These are phyloP conservation scores for Xylaria grammica DNA, from an alignment of 495 filamentous ascomycete species.

Conservation along the genomic window DNA sequence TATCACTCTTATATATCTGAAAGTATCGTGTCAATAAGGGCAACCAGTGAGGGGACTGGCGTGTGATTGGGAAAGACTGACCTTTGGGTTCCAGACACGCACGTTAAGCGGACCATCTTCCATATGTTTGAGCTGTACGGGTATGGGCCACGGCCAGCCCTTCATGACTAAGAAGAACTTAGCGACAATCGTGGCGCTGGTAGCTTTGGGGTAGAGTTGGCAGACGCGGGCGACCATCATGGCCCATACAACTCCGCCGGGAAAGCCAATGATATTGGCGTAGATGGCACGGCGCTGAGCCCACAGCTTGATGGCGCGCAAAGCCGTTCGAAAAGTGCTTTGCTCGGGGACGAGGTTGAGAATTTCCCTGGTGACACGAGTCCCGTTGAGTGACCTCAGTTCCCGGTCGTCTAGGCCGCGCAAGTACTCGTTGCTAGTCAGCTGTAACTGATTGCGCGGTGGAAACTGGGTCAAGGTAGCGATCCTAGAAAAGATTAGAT, in stretches of 20 bases:
- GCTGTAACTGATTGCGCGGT: constrained; percentile 62
- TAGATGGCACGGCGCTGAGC: constrained; percentile 92
- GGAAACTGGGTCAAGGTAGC: constrained; percentile 71
- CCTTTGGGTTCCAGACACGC: constrained; percentile 93
- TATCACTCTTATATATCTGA: constrained; percentile 80
- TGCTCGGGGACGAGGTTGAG: constrained; percentile 85
- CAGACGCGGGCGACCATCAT: constrained; percentile 96
- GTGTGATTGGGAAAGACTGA: constrained; percentile 40
- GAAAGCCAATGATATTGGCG: constrained; percentile 93
- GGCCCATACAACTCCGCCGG: constrained; percentile 96
- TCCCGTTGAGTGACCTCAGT: constrained; percentile 89
- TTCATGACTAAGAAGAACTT: constrained; percentile 95
- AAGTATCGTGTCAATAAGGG: constrained; percentile 19
- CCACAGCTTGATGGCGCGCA: constrained; percentile 95
- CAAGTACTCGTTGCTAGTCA: constrained; percentile 82
- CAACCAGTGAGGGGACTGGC: neutral
- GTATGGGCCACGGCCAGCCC: constrained; percentile 92
- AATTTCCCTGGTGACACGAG: constrained; percentile 90
- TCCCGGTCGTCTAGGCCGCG: constrained; percentile 85
- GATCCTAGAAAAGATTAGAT: constrained; percentile 89
- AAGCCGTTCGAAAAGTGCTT: constrained; percentile 83
- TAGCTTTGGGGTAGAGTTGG: constrained; percentile 94
- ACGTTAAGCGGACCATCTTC: constrained; percentile 81
- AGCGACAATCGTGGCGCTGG: constrained; percentile 78
- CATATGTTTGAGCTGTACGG: constrained; percentile 85